Evolutionary conservation across 2,329 filamentous ascomycete genomes (phyloP).

Genomic region (Talaromyces verruculosus): DNA sequence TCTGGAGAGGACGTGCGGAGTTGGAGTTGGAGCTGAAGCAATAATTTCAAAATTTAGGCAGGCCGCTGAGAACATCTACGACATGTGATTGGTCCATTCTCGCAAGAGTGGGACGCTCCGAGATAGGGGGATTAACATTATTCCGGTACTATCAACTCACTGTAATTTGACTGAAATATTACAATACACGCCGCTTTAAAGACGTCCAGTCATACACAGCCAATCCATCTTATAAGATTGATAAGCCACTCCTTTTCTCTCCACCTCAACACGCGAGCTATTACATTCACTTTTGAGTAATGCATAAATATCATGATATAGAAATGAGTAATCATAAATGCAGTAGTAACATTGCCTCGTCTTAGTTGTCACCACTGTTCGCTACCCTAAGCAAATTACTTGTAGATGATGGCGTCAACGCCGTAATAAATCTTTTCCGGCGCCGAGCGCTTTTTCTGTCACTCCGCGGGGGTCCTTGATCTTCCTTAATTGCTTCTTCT

Average conservation of each 20-base stretch:
- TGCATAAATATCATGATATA: neutral
- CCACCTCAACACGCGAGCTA: neutral
- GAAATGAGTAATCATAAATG: slow-evolving; percentile 3
- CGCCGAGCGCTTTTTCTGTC: slow-evolving; percentile 8
- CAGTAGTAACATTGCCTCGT: neutral
- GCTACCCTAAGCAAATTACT: neutral
- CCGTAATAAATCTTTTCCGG: slow-evolving; percentile 24
- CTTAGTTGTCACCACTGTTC: neutral
- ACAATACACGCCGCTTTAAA: neutral
- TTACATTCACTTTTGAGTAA: neutral
- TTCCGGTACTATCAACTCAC: neutral
- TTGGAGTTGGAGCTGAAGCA: neutral
- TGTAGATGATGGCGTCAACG: slow-evolving; percentile 22
- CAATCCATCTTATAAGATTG: slow-evolving; percentile 21
- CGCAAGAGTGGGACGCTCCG: too few relatives aligned
- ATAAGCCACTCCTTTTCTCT: slow-evolving; percentile 8
- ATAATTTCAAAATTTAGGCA: slow-evolving; percentile 1
- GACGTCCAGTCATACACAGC: neutral
- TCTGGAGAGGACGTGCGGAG: neutral
- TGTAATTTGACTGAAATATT: neutral
- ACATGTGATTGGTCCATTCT: neutral
- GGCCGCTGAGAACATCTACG: neutral
- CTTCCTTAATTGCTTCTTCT: neutral
- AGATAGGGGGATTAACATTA: neutral
- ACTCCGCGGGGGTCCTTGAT: neutral